These are phyloP conservation scores for Amaranthus cruentus DNA, from an alignment of 148 eudicot species.

Conservation along the genomic window DNA sequence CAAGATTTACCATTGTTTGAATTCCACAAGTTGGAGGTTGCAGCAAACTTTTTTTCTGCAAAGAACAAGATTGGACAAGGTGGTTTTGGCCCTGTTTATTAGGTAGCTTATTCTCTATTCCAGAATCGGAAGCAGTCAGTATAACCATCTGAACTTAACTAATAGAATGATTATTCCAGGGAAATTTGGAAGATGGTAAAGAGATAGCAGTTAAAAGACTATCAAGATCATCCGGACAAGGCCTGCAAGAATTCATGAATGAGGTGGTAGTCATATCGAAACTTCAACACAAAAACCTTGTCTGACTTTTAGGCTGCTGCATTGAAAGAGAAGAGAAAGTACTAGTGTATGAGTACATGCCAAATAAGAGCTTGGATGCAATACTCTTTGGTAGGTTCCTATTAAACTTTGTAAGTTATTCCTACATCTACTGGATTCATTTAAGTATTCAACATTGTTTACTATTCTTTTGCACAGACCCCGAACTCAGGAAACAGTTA, in stretches of 20 bases:
- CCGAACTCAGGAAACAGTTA: neutral
- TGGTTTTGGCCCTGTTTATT: constrained; percentile 45
- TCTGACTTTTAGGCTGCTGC: constrained; percentile 36
- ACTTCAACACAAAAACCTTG: constrained; percentile 46
- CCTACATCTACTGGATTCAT: no score
- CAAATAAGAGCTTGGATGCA: constrained; percentile 41
- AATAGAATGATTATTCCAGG: constrained; percentile 13
- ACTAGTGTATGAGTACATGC: constrained; percentile 41
- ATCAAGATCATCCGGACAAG: constrained; percentile 41
- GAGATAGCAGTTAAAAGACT: constrained; percentile 44
- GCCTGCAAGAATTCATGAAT: constrained; percentile 42
- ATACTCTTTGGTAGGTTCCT: constrained; percentile 33
- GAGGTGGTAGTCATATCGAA: constrained; percentile 41
- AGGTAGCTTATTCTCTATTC: constrained; percentile 18
- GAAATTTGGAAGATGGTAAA: constrained; percentile 31
- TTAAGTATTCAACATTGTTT: neutral
- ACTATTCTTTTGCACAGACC: constrained; percentile 6
- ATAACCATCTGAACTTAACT: neutral
- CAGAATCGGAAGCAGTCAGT: no score
- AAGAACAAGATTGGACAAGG: constrained; percentile 45
- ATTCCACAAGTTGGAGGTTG: constrained; percentile 20
- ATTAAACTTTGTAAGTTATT: neutral
- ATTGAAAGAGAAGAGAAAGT: constrained; percentile 33
- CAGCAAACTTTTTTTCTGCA: constrained; percentile 30
- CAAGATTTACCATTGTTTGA: constrained; percentile 32